Base-by-base conservation (phyloP, 805 yeast species). In the Wickerhamomyces sydowiorum region DNA sequence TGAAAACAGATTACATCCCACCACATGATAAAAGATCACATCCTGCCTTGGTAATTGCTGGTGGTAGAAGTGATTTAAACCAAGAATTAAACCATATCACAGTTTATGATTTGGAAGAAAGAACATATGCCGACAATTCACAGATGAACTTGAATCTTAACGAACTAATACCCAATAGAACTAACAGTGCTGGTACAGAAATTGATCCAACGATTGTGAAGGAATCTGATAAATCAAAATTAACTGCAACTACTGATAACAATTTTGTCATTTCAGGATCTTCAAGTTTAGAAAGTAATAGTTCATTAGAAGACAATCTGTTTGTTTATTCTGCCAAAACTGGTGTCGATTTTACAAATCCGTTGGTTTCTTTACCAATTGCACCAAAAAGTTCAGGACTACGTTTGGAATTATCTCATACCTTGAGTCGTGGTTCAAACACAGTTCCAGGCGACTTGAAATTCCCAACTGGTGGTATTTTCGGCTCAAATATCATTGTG, bases 401-500 rank as follows among this genome's bases (percentile, higher is more conserved):
- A 20, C 46, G 64, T 46, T 49, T 62, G 44, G 52, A 53, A 6
- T 45, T 56, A 5, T 54, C 53, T 37, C 59, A 47, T 14, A 48
- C 46, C 30, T 40, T 44, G 9, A 40, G 30, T n/a, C 41, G 36
- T 19, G 53, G 42, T 36, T 44, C 43, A 23, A 49, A 51, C 18
- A 66, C 64, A 9, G 62, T 72, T 7, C 83, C 83, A 1, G 65
- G 57, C 43, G 68, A 71, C 28, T 60, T 82, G 39, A 59, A 65
- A 19, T 73, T 66, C 48, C 86, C 89, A 2, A 69, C 77, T 0
- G 78, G 83, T 19, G 86, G 79, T 1, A 55, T 70, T 12, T 83
- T 82, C 54, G 90, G 89, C 5, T 78, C 80, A 44, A 82, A 80
- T 48, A 55, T 83, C 17, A 72, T 84, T 5, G 65, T 81, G 3